Evolutionary conservation across 768 basidiomycete genomes (phyloP), one percentile per base, ranked within the genome.

Genomic region (Termitomyces eurrhizus): DNA sequence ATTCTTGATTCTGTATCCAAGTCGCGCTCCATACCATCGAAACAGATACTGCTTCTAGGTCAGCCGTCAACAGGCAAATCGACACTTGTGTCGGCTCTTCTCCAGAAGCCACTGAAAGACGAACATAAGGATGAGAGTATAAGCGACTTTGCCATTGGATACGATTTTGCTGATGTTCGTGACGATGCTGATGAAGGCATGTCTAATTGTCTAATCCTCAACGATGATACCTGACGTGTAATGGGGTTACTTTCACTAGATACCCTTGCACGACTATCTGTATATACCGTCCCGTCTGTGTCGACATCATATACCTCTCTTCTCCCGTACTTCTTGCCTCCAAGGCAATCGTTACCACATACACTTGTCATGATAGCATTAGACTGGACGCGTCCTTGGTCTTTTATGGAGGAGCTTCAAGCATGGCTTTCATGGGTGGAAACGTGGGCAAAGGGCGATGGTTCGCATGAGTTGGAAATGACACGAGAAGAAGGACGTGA

Each of bases 351-450:
- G 7, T 73, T 93, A 13, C 81, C 83, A 3, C 87, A 92, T 63
- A 89, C 90, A 0, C 77, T 92, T 35, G 85, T 94, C 49, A 75
- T 97, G 68, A 90, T 98, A 66, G 85, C 88, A 0, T 77, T 99
- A 11, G 96, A 99, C 72, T 99, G 97, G 96, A 96, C 94, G 65
- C 84, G 84, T 64, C 96, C 96, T 1, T 95, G 93, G 86, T 84
- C 87, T 1, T 98, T 98, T 71, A 76, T 97, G 2, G 84, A 89
- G 14, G 90, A 98, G 67, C 75, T 99, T 11, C 78, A 90, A 62
- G 82, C 76, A 50, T 98, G 96, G 96, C 75, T 98, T 51, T 74
- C 71, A 50, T 95, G 94, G 92, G 80, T 97, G 7, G 92, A 96
- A 68, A 73, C 74, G 29, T 94, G 93, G 92, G 82, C 84, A 0